phyloP scores from a whole-genome alignment of 177 flowering plant genomes.

The Tripterygium wilfordii region DNA sequence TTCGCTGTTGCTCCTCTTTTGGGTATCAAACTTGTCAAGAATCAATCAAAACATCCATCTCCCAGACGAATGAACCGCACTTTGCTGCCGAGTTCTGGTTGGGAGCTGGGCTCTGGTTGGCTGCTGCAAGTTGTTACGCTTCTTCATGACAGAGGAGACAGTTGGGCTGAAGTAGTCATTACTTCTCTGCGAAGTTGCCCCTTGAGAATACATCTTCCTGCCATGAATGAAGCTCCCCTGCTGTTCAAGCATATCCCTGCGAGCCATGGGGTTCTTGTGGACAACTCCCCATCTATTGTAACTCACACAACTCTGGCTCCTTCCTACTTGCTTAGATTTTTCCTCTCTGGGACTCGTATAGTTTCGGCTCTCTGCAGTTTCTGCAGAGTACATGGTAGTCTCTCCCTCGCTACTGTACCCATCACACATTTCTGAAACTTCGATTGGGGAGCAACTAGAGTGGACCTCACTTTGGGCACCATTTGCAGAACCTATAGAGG shows the following conservation, averaged over 20 bases:
- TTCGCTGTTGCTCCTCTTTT: too few species aligned
- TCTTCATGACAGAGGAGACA: slow-evolving; percentile 88
- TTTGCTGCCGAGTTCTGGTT: slow-evolving; percentile 34
- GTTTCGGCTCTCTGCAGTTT: slow-evolving; percentile 91
- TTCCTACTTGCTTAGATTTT: slow-evolving; percentile 61
- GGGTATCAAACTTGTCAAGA: slow-evolving; percentile 1
- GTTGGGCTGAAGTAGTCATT: slow-evolving; percentile 78
- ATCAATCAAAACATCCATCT: slow-evolving; percentile 61
- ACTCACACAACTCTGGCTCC: slow-evolving; percentile 89
- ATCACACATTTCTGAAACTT: slow-evolving; percentile 24
- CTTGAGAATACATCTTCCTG: slow-evolving; percentile 64
- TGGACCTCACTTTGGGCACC: slow-evolving; percentile 62
- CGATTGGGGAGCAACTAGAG: slow-evolving; percentile 58
- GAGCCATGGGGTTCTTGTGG: slow-evolving; percentile 35
- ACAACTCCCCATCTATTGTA: slow-evolving; percentile 66
- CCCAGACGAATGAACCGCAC: slow-evolving; percentile 60
- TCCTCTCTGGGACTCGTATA: slow-evolving; percentile 65
- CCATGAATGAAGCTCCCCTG: slow-evolving; percentile 55
- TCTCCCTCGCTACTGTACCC: slow-evolving; percentile 81
- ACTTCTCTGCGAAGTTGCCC: slow-evolving; percentile 64
- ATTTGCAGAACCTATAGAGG: slow-evolving; percentile 53
- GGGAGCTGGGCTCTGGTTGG: slow-evolving; percentile 35
- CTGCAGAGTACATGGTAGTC: slow-evolving; percentile 95
- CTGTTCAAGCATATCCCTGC: slow-evolving; percentile 36
- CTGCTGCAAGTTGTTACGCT: slow-evolving; percentile 52